Conservation (phyloP, 139 green algal species). For the Raphidocelis subcapitata region DNA sequence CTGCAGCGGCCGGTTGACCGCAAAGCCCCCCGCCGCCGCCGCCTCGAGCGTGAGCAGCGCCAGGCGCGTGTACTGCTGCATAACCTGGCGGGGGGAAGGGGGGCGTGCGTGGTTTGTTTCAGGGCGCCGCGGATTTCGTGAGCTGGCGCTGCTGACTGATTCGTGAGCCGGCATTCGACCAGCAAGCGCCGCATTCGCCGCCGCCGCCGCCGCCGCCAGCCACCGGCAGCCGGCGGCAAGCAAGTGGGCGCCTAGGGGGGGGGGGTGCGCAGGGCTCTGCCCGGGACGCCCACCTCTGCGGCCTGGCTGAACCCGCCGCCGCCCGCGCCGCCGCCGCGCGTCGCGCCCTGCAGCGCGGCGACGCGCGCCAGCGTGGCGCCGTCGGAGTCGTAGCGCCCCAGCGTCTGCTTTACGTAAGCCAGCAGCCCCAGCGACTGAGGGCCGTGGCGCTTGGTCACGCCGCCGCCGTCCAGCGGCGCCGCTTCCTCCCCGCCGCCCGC, state of each 20-base stretch:
- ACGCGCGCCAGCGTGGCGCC: constrained; percentile 32
- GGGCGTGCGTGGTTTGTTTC: no score
- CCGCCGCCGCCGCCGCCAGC: no score
- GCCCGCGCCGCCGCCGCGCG: background rate
- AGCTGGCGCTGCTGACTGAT: no score
- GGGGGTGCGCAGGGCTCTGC: no score
- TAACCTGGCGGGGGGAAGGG: no score
- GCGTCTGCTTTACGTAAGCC: constrained; percentile 44
- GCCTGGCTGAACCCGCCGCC: constrained; percentile 11
- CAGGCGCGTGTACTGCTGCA: constrained; percentile 77
- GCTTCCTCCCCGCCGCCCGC: constrained; percentile 6
- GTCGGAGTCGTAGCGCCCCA: constrained; percentile 47
- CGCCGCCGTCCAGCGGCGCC: background rate
- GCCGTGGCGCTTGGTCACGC: constrained; percentile 12
- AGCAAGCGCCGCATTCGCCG: no score
- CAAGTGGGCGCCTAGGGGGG: no score
- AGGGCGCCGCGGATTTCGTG: no score
- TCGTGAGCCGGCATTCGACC: no score
- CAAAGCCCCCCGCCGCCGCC: constrained; percentile 29
- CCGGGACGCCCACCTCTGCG: no score
- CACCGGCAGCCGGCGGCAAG: no score
- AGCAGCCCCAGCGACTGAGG: constrained; percentile 38
- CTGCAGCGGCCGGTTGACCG: constrained; percentile 20
- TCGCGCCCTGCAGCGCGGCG: constrained; percentile 30
- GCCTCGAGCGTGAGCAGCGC: constrained; percentile 65